These are phyloP conservation scores for Suillus ampliporus DNA, from an alignment of 768 basidiomycete species.

Conservation along the genomic window DNA sequence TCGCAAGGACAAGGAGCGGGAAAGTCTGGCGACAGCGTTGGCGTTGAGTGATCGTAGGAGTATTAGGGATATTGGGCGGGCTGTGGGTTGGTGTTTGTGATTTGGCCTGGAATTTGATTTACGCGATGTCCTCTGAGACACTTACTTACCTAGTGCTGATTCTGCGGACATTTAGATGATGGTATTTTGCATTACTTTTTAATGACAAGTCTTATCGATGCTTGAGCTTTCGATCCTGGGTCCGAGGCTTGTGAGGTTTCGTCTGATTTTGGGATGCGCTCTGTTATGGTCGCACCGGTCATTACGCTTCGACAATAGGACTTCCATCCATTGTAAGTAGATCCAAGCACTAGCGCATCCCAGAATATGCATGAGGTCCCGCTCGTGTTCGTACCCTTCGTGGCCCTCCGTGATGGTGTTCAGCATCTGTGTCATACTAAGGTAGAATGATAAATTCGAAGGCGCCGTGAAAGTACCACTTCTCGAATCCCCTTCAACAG, in stretches of 20 bases:
- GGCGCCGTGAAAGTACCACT: background rate
- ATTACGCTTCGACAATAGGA: too few relatives aligned
- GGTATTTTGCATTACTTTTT: background rate
- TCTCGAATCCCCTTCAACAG: background rate
- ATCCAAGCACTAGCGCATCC: too few relatives aligned
- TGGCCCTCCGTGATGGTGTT: too few relatives aligned
- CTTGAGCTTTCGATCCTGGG: background rate
- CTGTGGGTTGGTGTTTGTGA: conserved; percentile 74
- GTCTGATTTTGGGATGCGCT: background rate
- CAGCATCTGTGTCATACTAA: too few relatives aligned
- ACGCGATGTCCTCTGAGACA: background rate
- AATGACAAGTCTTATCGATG: background rate
- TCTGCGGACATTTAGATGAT: background rate
- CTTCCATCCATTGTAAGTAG: too few relatives aligned
- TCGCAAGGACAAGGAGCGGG: conserved; percentile 70
- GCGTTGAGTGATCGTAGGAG: conserved; percentile 63
- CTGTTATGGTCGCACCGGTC: background rate
- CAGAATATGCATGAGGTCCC: too few relatives aligned
- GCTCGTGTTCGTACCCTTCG: too few relatives aligned
- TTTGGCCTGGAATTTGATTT: background rate
- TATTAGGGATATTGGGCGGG: conserved; percentile 64
- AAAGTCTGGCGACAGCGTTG: conserved; percentile 76
- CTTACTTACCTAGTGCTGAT: background rate
- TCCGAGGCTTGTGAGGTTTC: background rate
- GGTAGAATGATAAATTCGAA: background rate